Conservation (phyloP, 257 asterid genomes). For the Forsythia suspensa region DNA sequence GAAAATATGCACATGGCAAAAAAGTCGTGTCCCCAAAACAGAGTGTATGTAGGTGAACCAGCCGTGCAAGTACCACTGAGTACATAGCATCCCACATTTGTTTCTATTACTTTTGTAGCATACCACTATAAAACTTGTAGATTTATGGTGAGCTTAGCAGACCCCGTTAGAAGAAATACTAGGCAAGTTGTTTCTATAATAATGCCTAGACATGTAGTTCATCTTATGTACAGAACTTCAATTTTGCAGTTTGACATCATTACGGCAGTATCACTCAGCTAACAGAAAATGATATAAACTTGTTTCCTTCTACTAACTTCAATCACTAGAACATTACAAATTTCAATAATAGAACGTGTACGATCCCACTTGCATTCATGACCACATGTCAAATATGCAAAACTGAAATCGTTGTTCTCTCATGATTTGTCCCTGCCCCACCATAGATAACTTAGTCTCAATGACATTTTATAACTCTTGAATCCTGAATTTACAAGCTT, state of each 20-base stretch:
- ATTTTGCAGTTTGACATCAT: not conserved
- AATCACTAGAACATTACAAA: not conserved
- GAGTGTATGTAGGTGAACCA: not conserved
- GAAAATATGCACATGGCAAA: not conserved
- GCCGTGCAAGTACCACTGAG: not conserved
- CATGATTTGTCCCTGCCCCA: not conserved
- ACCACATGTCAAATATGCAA: not conserved
- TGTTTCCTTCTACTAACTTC: not conserved
- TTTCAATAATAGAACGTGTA: not conserved
- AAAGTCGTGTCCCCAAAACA: not conserved
- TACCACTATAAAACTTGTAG: not conserved
- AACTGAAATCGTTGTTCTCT: not conserved
- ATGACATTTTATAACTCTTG: not conserved
- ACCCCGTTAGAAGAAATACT: not conserved
- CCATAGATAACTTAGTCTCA: not conserved
- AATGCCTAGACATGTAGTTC: not conserved
- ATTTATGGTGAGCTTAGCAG: not conserved
- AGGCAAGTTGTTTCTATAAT: not conserved
- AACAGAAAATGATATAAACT: not conserved
- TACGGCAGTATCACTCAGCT: not conserved
- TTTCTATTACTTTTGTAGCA: not conserved
- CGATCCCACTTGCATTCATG: not conserved
- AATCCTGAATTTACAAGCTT: constrained; percentile 6
- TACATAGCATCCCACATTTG: not conserved
- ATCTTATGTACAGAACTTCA: not conserved